A percentile compares a stretch with the other conserved stretches of the same genome.
Evolutionary conservation across 1,139 yeast genomes (phyloP).

Genomic region (Scheffersomyces illinoinensis): DNA sequence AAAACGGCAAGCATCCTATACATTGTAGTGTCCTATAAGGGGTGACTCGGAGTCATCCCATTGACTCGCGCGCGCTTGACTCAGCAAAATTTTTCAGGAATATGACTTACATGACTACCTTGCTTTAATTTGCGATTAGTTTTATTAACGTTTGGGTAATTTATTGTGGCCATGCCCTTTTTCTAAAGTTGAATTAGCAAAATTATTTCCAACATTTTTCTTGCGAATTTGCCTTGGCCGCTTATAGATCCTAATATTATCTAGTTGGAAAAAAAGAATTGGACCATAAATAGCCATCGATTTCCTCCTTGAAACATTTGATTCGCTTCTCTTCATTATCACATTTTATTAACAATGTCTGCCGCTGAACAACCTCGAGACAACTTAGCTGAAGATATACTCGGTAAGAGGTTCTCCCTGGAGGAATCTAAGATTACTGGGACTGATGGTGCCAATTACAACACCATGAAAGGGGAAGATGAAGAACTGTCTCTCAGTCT

Average conservation of each 20-base stretch:
- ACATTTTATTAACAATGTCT: neutral
- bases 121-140: neutral
- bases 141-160: neutral
- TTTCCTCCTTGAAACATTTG: neutral
- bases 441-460: neutral
- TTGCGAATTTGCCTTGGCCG: neutral
- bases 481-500: constrained; percentile 5
- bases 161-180: neutral
- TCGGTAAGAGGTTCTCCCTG: neutral
- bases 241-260: neutral
- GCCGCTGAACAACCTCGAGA: neutral
- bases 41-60: constrained; percentile 8
- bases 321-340: neutral
- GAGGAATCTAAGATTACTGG: neutral
- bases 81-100: neutral
- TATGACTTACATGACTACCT: neutral
- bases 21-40: neutral
- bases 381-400: neutral
- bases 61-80: constrained; percentile 1
- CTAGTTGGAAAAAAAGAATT: neutral
- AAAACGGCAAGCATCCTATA: neutral
- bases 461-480: constrained; percentile 1
- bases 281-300: neutral
- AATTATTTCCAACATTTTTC: neutral
- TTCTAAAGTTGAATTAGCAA: neutral